These are phyloP conservation scores for Neopestalotiopsis sp. DNA, from an alignment of 2,329 filamentous ascomycete genomes.

Conservation along the genomic window DNA sequence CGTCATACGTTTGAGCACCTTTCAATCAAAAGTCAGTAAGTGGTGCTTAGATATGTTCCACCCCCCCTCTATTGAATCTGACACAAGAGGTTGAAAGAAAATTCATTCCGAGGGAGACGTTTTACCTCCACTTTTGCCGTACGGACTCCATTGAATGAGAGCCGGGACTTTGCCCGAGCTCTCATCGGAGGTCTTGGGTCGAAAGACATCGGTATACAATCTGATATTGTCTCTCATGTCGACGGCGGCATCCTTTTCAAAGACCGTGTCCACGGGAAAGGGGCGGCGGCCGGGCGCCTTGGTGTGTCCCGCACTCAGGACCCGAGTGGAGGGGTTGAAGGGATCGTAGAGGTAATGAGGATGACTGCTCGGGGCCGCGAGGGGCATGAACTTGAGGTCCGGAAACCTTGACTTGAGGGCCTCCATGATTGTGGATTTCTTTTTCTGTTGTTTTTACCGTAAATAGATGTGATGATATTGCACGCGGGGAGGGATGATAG, in stretches of 20 bases:
- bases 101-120: not conserved
- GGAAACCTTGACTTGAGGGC: not conserved
- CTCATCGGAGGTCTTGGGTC: slow-evolving; percentile 22
- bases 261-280: slow-evolving; percentile 6
- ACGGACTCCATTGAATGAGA: slow-evolving; percentile 32
- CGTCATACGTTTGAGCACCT: slow-evolving; percentile 23
- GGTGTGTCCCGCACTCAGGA: not conserved
- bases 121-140: slow-evolving; percentile 31
- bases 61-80: no score
- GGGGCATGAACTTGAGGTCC: not conserved
- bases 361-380: not conserved
- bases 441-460: no score
- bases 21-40: slow-evolving; percentile 2
- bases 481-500: no score
- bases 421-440: slow-evolving; percentile 1
- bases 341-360: slow-evolving; percentile 1
- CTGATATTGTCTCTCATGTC: slow-evolving; percentile 31
- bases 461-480: no score
- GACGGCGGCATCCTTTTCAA: slow-evolving; percentile 31
- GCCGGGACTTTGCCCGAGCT: slow-evolving; percentile 28
- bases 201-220: slow-evolving; percentile 31
- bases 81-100: slow-evolving; percentile 21
- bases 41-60: no score
- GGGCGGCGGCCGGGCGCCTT: not conserved
- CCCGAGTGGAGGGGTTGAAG: slow-evolving; percentile 8